Conservation (phyloP, 768 basidiomycete genomes). For the Coprinellus aureogranulatus region DNA sequence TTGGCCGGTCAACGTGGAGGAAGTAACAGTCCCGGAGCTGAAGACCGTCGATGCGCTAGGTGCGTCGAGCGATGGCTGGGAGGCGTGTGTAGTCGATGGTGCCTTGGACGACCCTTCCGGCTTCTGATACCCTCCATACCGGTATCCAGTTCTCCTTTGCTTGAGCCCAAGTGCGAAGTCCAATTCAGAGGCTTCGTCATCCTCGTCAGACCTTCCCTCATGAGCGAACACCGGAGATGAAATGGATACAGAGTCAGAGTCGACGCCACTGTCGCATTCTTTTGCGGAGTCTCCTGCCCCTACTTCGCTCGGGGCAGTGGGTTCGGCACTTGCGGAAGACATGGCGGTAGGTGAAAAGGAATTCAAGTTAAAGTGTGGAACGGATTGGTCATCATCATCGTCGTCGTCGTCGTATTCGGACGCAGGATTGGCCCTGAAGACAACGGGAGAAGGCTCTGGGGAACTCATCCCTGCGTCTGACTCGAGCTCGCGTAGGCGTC, state of each 20-base stretch:
- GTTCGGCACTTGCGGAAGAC: background rate
- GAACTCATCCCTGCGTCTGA: no score
- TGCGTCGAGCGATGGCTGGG: background rate
- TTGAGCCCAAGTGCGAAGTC: slow-evolving; percentile 3
- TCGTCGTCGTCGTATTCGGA: background rate
- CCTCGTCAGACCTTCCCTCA: background rate
- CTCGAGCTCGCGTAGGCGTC: no score
- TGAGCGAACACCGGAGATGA: slow-evolving; percentile 2
- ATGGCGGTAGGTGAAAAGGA: background rate
- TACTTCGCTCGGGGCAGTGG: background rate
- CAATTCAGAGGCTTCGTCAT: slow-evolving; percentile 13
- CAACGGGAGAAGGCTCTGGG: background rate
- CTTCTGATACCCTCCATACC: slow-evolving; percentile 11
- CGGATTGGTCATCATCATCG: background rate
- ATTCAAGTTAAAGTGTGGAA: no score
- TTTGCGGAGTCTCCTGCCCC: background rate
- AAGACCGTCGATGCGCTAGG: background rate
- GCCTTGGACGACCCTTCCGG: background rate
- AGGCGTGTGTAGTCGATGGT: background rate
- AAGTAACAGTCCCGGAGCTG: no score
- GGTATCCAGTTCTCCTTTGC: slow-evolving; percentile 9
- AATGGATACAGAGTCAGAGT: background rate
- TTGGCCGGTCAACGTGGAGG: no score
- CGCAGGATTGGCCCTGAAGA: background rate
- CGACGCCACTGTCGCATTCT: background rate